phyloP scores from a whole-genome alignment of 2,329 filamentous ascomycete species.

The Microdochium nivale region DNA sequence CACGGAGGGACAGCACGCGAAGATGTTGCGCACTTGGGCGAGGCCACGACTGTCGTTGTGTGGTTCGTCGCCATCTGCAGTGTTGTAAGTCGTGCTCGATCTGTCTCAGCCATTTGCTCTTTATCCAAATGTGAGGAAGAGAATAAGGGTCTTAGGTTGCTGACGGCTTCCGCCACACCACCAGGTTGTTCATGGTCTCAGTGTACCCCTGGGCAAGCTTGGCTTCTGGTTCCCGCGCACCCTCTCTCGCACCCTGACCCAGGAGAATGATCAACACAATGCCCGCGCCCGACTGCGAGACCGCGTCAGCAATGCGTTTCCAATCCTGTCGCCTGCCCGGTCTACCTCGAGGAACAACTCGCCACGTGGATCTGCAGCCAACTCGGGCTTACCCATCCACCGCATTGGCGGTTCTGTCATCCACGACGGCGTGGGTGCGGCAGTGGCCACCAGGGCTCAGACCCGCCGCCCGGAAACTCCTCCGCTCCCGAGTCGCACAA shows the following conservation, averaged over 20 bases:
- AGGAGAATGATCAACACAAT: conserved; percentile 13
- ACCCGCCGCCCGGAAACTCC: neutral
- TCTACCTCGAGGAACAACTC: neutral
- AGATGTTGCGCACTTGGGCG: conserved; percentile 57
- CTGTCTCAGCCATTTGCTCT: neutral
- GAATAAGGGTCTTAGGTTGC: conserved; percentile 5
- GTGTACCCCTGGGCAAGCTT: conserved; percentile 67
- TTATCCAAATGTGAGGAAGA: neutral
- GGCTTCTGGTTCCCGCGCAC: conserved; percentile 55
- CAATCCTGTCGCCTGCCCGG: conserved; percentile 7
- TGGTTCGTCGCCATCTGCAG: conserved; percentile 84
- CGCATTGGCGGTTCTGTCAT: conserved; percentile 29
- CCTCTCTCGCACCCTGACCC: conserved; percentile 42
- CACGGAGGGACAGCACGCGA: conserved; percentile 51
- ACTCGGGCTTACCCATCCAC: neutral
- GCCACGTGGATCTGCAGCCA: neutral
- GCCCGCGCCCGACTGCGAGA: conserved; percentile 12
- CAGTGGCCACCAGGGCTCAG: neutral
- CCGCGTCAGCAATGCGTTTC: neutral
- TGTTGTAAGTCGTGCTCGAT: conserved; percentile 49
- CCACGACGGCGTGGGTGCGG: neutral
- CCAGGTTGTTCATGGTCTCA: conserved; percentile 71
- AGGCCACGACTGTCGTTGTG: conserved; percentile 63
- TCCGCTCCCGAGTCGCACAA: neutral
- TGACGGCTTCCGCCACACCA: neutral